Conservation (phyloP, 805 yeast genomes). For the Suhomyces pyralidae region DNA sequence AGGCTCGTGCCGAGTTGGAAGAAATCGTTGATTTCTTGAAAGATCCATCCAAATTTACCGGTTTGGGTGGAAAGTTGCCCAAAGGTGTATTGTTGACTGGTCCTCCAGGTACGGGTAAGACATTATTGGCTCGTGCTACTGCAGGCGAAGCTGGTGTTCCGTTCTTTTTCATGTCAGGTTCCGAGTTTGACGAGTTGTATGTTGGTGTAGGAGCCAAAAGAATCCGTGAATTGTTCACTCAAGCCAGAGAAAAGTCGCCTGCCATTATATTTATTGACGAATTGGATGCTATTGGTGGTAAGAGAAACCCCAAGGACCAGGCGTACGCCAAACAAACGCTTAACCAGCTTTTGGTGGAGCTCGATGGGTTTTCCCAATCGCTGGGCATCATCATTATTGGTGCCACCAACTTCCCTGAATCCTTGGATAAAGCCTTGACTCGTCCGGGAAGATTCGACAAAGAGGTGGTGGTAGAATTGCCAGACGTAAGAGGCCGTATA, state of each 20-base stretch:
- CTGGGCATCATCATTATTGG: conserved; percentile 94
- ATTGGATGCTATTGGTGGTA: conserved; percentile 97
- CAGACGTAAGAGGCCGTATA: conserved; percentile 96
- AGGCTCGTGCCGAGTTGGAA: conserved; percentile 94
- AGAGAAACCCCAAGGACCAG: conserved; percentile 95
- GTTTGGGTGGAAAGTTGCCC: conserved; percentile 95
- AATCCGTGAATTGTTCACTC: conserved; percentile 87
- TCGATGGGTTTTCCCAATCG: conserved; percentile 92
- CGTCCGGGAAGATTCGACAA: conserved; percentile 99
- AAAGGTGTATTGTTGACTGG: conserved; percentile 96
- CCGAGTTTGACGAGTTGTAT: conserved; percentile 95
- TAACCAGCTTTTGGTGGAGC: conserved; percentile 90
- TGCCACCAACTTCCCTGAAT: conserved; percentile 97
- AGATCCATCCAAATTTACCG: conserved; percentile 94
- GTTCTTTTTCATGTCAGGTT: conserved; percentile 96
- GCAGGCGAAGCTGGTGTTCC: conserved; percentile 99
- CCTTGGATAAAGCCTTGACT: conserved; percentile 93
- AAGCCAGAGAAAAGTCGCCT: conserved; percentile 94
- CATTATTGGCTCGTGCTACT: conserved; percentile 92
- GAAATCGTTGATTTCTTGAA: conserved; percentile 97
- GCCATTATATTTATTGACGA: conserved; percentile 97
- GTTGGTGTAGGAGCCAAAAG: conserved; percentile 99
- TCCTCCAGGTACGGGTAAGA: conserved; percentile 99
- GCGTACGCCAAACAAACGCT: conserved; percentile 97
- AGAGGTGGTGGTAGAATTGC: conserved; percentile 89